Base-by-base conservation (phyloP, 208 protist species). In the Wallacemonas rigidus region DNA sequence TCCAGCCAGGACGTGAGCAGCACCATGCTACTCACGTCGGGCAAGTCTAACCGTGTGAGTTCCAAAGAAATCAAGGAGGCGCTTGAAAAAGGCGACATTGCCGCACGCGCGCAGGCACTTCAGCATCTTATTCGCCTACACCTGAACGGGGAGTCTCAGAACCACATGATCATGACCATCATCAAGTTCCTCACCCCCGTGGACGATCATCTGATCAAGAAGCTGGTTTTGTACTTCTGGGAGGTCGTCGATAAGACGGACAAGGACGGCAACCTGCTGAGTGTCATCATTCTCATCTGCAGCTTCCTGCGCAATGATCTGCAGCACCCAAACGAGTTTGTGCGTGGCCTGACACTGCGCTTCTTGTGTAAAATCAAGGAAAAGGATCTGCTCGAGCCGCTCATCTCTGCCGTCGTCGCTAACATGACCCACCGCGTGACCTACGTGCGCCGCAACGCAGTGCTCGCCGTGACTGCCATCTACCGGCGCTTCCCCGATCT, bases 231-330 rank as follows among this genome's bases (percentile, higher is more conserved):
- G 9, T 95, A 99, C 76, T 99, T 99, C 81, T 99, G 93, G 89
- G 98, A 99, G 80, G 90, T 98, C 17, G 86, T 99, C 5, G 97
- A 99, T 63, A 99, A 99, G 89, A 95, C 82, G 9, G 92, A 97
- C 65, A 74, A 88, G 9, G 88, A 98, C 65, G 99, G 98, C 68
- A 98, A 98, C 58, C 87, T 99, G 36, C 88, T 98, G 47, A 93
- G 86, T 26, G 97, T 99, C 74, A 98, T 99, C 81, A 99, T 99
- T 78, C 94, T 99, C 62, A 98, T 99, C 67, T 99, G 98, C 82
- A 98, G 96, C 69, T 96, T 95, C 76, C 82, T 99, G 55, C 87
- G 96, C 56, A 97, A 97, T 68, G 98, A 99, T 81, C 85, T 99
- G 35, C 89, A 95, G 57, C 98, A 99, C 80, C 97, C 98, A 6